A percentile compares a stretch with the other conserved stretches of the same genome.
Conservation (phyloP, 2,329 filamentous ascomycete species). For the Ophiostoma ips region DNA sequence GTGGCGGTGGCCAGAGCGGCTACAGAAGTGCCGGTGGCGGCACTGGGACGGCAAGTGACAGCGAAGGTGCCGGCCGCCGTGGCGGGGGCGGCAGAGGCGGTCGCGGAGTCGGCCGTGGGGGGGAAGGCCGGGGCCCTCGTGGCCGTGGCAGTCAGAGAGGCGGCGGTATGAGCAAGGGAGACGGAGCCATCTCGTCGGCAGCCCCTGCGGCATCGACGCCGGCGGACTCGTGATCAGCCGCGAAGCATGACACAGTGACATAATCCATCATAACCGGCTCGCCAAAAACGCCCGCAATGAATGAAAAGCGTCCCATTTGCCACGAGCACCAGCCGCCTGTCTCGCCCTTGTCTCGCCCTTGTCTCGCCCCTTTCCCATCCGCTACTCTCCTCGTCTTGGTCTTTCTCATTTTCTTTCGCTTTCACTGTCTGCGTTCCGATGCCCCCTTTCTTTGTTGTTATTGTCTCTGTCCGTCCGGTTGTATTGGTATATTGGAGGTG, state of each 20-base stretch:
- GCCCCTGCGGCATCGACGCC: slow-evolving; percentile 22
- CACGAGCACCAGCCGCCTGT: no score
- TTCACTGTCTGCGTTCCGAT: background rate
- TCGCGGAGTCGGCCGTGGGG: slow-evolving; percentile 34
- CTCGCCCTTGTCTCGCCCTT: no score
- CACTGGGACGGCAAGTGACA: slow-evolving; percentile 61
- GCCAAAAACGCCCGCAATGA: no score
- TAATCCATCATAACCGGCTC: no score
- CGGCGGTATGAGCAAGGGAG: slow-evolving; percentile 31
- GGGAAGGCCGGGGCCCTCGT: slow-evolving; percentile 41
- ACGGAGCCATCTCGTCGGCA: slow-evolving; percentile 40
- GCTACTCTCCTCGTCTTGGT: background rate
- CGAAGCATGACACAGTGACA: background rate
- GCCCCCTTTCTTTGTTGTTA: background rate
- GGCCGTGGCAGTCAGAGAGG: slow-evolving; percentile 34
- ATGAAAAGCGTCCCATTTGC: no score
- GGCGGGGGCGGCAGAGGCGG: slow-evolving; percentile 44
- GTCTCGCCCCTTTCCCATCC: background rate
- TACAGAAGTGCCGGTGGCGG: slow-evolving; percentile 78
- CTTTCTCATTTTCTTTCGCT: background rate
- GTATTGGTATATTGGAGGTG: background rate
- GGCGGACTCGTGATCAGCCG: slow-evolving; percentile 15
- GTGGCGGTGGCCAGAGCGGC: slow-evolving; percentile 43
- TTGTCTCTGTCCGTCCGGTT: background rate
- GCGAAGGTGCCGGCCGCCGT: slow-evolving; percentile 41